These are phyloP conservation scores for Arachnomyces sp. DNA, from an alignment of 2,329 filamentous ascomycete genomes.

Conservation along the genomic window DNA sequence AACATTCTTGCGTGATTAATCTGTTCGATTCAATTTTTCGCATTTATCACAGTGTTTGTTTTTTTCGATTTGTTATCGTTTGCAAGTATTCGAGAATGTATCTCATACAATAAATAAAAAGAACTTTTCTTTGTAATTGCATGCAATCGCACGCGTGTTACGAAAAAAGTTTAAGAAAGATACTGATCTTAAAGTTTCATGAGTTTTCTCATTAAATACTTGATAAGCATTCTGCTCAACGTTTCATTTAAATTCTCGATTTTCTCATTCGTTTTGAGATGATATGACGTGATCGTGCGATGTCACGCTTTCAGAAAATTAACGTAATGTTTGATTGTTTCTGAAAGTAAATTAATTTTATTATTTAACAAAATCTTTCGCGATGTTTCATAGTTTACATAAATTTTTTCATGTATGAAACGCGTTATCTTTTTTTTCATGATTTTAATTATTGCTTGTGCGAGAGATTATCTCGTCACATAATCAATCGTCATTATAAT, in stretches of 20 bases:
- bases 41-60: no score
- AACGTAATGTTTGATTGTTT: constrained; percentile 3
- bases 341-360: constrained; percentile 1
- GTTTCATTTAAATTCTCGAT: no score
- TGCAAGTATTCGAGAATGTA: no score
- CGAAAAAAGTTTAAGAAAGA: background rate
- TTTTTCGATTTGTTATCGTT: no score
- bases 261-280: constrained; percentile 4
- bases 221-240: background rate
- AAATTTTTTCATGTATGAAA: no score
- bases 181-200: constrained; percentile 3
- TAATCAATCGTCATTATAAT: constrained; percentile 6
- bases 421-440: constrained; percentile 1
- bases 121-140: no score
- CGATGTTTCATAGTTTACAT: constrained; percentile 2
- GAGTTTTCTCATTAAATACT: constrained; percentile 1
- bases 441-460: background rate
- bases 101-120: no score
- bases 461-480: background rate
- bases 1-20: no score
- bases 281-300: constrained; percentile 1
- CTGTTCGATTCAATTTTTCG: no score
- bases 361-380: constrained; percentile 4
- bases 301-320: background rate
- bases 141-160: no score